Base-by-base conservation (phyloP, 2,329 filamentous ascomycete genomes). In the Nothophaeocryptopus gaeumannii region DNA sequence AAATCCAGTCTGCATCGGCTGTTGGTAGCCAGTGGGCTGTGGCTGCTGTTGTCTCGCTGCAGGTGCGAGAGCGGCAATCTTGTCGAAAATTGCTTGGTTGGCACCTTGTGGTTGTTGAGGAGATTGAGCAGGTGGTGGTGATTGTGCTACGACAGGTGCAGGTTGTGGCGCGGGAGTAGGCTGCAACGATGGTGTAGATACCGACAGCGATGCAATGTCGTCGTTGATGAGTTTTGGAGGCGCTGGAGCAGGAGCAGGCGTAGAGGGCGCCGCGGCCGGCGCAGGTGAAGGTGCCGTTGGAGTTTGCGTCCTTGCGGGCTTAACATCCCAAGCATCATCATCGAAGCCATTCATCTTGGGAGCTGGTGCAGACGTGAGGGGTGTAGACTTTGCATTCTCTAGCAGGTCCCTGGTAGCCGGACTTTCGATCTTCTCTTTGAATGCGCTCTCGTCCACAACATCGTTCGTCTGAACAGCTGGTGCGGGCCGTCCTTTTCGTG, bases 271-370 rank as follows among this genome's bases (percentile, higher is more conserved):
- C 12, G 53, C 39, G 35, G 70, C 59, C 31, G 75, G 65, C 39
- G 73, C 60, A 31, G 71, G 54, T 51, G 68, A 57, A 41, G 71
- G 55, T 58, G 71, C 55, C 47, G 72, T 58, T 58, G 68, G 49
- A 43, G 70, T 56, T 39, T 66, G 59, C 13, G 84, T 80, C 65
- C 83, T 86, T 11, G 86, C 81, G 13, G 89, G 88, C 73, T 96
- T 96, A 42, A 96, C 86, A 63, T 95, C 89, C 93, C 93, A 99
- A 8, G 93, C 93, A 74, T 97, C 89, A 64, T 97, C 93, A 44
- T 99, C 93, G 64, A 97, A 97, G 2, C 89, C 89, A 39, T 54
- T 56, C 43, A 74, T 73, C 51, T 80, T 62, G 33, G 68, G 74
- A 4, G 71, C 60, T 33, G 81, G 74, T 8, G 70, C 70, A 50